A percentile compares a stretch with the other conserved stretches of the same genome.
phyloP scores from a whole-genome alignment of 768 basidiomycete species.

The Rubroboletus satanas region DNA sequence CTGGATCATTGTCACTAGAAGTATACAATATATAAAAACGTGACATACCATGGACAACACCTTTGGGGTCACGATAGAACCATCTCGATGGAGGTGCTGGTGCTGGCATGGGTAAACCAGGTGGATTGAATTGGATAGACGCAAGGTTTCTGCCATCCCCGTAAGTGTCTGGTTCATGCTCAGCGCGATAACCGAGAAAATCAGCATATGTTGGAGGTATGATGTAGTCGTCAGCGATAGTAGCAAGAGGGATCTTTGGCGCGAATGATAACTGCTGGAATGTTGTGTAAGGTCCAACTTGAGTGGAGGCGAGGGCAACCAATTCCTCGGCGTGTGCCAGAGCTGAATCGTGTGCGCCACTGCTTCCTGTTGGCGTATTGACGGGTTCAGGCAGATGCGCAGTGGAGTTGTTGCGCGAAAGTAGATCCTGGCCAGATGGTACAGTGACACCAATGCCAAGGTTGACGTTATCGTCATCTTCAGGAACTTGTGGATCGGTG shows the following conservation, averaged over 20 bases:
- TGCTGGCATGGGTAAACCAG: slow-evolving; percentile 71
- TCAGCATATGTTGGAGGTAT: slow-evolving; percentile 87
- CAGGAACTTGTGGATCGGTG: slow-evolving; percentile 40
- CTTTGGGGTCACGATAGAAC: slow-evolving; percentile 84
- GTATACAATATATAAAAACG: neutral
- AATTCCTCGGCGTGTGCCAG: slow-evolving; percentile 61
- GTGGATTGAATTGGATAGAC: slow-evolving; percentile 70
- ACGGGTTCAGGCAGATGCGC: slow-evolving; percentile 24
- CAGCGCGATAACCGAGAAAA: slow-evolving; percentile 65
- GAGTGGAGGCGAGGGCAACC: slow-evolving; percentile 59
- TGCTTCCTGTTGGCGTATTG: slow-evolving; percentile 30
- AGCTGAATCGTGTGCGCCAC: slow-evolving; percentile 30
- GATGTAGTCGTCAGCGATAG: slow-evolving; percentile 85
- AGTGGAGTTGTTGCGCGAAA: slow-evolving; percentile 27
- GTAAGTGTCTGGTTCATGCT: slow-evolving; percentile 55
- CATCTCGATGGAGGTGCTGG: slow-evolving; percentile 68
- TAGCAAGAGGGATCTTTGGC: slow-evolving; percentile 82
- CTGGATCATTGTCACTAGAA: slow-evolving; percentile 35
- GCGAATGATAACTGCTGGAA: slow-evolving; percentile 88
- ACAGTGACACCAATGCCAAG: slow-evolving; percentile 63
- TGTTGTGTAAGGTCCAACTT: slow-evolving; percentile 82
- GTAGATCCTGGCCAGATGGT: slow-evolving; percentile 37
- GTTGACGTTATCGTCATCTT: slow-evolving; percentile 56
- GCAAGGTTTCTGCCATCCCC: slow-evolving; percentile 46
- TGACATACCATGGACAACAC: slow-evolving; percentile 66